Evolutionary conservation across 2,329 filamentous ascomycete genomes (phyloP), one percentile per base, ranked within the genome.

Genomic region (Botrytis porri): DNA sequence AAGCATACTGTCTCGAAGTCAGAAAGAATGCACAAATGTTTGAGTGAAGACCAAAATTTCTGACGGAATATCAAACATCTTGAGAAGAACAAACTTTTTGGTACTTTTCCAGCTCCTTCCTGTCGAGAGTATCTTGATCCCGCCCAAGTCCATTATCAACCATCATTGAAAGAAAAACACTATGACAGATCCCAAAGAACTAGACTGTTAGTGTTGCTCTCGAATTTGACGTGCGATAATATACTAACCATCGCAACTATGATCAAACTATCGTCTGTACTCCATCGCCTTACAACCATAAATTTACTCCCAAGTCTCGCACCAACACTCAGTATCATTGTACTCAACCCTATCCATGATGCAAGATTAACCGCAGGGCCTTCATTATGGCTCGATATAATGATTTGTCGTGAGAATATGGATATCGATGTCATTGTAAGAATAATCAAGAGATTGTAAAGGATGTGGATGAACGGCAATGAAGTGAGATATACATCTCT

Each of bases 331-430:
- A 81, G 77, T 35, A 83, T 73, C 51, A 82, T 80, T 10, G 82
- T 73, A 22, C 79, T 78, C 70, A 83, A 77, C 3, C 82, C 81
- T n/a, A 84, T 70, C 16, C 82, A 81, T 9, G 79, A 79, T 14
- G 80, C 79, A 51, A 84, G 81, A 29, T 83, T 81, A 18, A 84
- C 77, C 75, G 80, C 79, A 18, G 81, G 82, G 18, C 81, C 81
- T 76, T 83, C 81, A 73, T 84, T 83, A 45, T 76, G 75, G 32
- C 80, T 78, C 67, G 82, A 82, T n/a, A 84, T 80, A 35, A 81
- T 79, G 72, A 82, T 79, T 59, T 73, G 54, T 16, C 64, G 51
- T 45, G 71, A 41, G 20, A 32, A 70, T n/a, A 62, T 25, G 32
- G 41, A 35, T 43, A 18, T 63, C 32, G 70, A 45, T 57, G 18